Conservation (phyloP, 2,329 filamentous ascomycete genomes). For the Hymenoscyphus fraxineus region DNA sequence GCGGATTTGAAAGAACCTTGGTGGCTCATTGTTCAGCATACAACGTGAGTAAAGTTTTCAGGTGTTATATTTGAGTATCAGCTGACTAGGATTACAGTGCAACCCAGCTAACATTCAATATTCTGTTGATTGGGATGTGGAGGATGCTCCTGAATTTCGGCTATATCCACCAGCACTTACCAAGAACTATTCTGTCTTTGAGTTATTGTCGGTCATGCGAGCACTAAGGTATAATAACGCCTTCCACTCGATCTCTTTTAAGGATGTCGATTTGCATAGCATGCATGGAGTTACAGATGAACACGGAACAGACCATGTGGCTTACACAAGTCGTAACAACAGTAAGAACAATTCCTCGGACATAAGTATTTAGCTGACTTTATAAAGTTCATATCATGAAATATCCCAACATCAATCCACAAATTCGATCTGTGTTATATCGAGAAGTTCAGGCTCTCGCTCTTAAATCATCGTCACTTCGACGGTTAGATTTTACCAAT, state of each 20-base stretch:
- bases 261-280: slow-evolving; percentile 58
- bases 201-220: slow-evolving; percentile 67
- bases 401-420: slow-evolving; percentile 33
- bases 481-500: slow-evolving; percentile 62
- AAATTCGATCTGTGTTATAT: slow-evolving; percentile 51
- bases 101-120: slow-evolving; percentile 66
- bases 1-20: slow-evolving; percentile 61
- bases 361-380: slow-evolving; percentile 38
- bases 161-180: slow-evolving; percentile 54
- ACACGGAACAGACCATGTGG: slow-evolving; percentile 59
- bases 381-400: slow-evolving; percentile 25
- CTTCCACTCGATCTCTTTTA: slow-evolving; percentile 65
- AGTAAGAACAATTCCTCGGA: slow-evolving; percentile 50
- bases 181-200: slow-evolving; percentile 54
- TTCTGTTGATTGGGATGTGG: slow-evolving; percentile 55
- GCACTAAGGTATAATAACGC: slow-evolving; percentile 67
- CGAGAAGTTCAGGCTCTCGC: slow-evolving; percentile 67
- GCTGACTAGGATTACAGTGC: slow-evolving; percentile 20
- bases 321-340: slow-evolving; percentile 56
- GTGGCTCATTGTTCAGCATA: slow-evolving; percentile 69
- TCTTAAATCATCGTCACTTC: slow-evolving; percentile 59
- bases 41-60: slow-evolving; percentile 41
- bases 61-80: background rate
- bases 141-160: slow-evolving; percentile 65
- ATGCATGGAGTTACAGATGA: slow-evolving; percentile 59